A percentile compares a stretch with the other conserved stretches of the same genome.
These are phyloP conservation scores for Aspergillus fijiensis DNA, from an alignment of 2,329 filamentous ascomycete genomes.

Conservation along the genomic window DNA sequence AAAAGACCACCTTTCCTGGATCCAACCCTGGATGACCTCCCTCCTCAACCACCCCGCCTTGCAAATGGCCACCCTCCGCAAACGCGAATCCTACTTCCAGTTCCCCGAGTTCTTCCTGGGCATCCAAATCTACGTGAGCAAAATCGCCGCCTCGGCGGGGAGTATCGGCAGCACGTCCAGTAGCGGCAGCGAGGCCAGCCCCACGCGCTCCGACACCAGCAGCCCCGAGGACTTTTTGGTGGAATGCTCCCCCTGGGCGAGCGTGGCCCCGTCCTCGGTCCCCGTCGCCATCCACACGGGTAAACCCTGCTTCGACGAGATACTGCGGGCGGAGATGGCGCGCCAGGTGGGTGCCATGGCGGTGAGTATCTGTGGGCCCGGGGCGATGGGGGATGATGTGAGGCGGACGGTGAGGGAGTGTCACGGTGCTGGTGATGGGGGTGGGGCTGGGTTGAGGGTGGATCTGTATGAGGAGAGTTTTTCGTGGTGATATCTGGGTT, in stretches of 20 bases:
- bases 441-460: slow-evolving; percentile 21
- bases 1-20: slow-evolving; percentile 35
- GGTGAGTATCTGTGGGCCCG: slow-evolving; percentile 41
- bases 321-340: slow-evolving; percentile 28
- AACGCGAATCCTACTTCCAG: slow-evolving; percentile 27
- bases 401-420: slow-evolving; percentile 30
- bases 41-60: slow-evolving; percentile 30
- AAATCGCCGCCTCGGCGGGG: slow-evolving; percentile 5
- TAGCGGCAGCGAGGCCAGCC: too few species aligned
- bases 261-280: slow-evolving; percentile 25
- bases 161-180: too few species aligned
- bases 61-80: slow-evolving; percentile 18
- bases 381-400: slow-evolving; percentile 39
- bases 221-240: slow-evolving; percentile 27
- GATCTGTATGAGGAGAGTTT: slow-evolving; percentile 40
- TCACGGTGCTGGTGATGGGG: slow-evolving; percentile 13
- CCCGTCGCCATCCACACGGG: slow-evolving; percentile 27
- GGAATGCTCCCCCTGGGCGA: slow-evolving; percentile 27
- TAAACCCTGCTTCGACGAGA: slow-evolving; percentile 27
- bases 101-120: slow-evolving; percentile 27
- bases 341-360: slow-evolving; percentile 36
- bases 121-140: slow-evolving; percentile 31
- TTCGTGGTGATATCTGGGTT: slow-evolving; percentile 28
- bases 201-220: slow-evolving; percentile 7
- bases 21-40: slow-evolving; percentile 36